These are phyloP conservation scores for Serendipita vermifera DNA, from an alignment of 768 basidiomycete species.

Conservation along the genomic window DNA sequence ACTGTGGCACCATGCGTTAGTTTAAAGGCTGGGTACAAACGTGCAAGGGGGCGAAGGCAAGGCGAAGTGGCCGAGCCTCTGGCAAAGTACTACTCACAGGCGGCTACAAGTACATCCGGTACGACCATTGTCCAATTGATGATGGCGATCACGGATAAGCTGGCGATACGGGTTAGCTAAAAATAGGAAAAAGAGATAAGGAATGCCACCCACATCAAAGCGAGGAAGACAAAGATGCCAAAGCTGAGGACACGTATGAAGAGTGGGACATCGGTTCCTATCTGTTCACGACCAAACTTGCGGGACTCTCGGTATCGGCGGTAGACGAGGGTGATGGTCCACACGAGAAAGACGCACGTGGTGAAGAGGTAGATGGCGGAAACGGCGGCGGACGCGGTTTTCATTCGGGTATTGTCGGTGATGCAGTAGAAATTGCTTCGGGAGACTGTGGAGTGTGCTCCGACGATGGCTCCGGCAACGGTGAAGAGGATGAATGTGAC, in stretches of 20 bases:
- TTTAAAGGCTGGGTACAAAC: too few relatives aligned
- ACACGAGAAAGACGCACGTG: background rate
- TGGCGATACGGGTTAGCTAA: background rate
- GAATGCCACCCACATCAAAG: background rate
- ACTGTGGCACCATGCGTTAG: too few relatives aligned
- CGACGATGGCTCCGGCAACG: background rate
- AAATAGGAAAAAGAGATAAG: background rate
- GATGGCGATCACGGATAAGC: background rate
- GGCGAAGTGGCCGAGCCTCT: too few relatives aligned
- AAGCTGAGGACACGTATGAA: background rate
- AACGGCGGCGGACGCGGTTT: background rate
- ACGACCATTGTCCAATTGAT: background rate
- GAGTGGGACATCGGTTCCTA: constrained; percentile 2
- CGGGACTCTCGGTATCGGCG: background rate
- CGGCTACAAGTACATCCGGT: background rate
- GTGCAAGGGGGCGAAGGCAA: too few relatives aligned
- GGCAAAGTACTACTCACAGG: too few relatives aligned
- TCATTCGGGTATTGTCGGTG: background rate
- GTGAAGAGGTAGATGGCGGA: background rate
- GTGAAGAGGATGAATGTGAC: background rate
- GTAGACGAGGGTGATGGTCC: background rate
- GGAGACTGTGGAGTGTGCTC: background rate
- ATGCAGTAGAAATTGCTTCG: constrained; percentile 11
- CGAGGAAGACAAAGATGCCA: background rate
- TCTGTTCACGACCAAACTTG: constrained; percentile 1